phyloP scores from a whole-genome alignment of 2,329 filamentous ascomycete genomes.

The Epichloe glyceriae region DNA sequence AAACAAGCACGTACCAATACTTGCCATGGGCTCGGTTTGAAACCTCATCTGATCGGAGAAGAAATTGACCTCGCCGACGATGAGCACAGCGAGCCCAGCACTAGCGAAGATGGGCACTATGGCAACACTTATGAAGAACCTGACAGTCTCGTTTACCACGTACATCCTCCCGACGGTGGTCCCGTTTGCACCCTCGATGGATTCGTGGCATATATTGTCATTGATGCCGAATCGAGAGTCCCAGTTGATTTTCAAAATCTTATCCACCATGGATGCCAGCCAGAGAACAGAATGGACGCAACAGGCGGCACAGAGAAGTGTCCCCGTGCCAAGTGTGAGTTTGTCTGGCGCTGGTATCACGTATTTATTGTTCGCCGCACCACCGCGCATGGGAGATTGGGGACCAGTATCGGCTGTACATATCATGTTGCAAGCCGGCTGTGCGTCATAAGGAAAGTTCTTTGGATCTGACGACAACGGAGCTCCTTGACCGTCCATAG shows the following conservation, averaged over 20 bases:
- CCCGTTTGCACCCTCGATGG: slow-evolving; percentile 40
- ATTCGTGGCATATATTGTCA: slow-evolving; percentile 21
- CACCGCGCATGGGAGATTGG: slow-evolving; percentile 39
- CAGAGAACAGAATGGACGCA: slow-evolving; percentile 52
- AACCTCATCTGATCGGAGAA: slow-evolving; percentile 42
- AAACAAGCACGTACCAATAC: slow-evolving; percentile 34
- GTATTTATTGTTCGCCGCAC: slow-evolving; percentile 46
- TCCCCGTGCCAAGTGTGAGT: slow-evolving; percentile 46
- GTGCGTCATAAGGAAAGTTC: slow-evolving; percentile 30
- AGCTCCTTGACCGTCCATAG: slow-evolving; percentile 22
- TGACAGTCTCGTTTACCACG: slow-evolving; percentile 40
- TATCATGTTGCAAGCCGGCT: slow-evolving; percentile 29
- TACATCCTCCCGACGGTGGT: slow-evolving; percentile 39
- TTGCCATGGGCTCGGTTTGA: slow-evolving; percentile 49
- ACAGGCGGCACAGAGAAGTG: slow-evolving; percentile 48
- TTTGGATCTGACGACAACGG: slow-evolving; percentile 21
- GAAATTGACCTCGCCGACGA: slow-evolving; percentile 52
- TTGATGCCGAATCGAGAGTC: slow-evolving; percentile 24
- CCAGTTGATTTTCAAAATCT: slow-evolving; percentile 51
- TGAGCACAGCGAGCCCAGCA: slow-evolving; percentile 44
- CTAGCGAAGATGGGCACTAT: slow-evolving; percentile 46
- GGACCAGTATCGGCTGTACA: slow-evolving; percentile 36
- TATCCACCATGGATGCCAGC: slow-evolving; percentile 48
- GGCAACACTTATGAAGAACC: slow-evolving; percentile 38
- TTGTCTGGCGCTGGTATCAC: slow-evolving; percentile 44